Evolutionary conservation across 306 rosid genomes (phyloP).

Genomic region (Lupinus albus): DNA sequence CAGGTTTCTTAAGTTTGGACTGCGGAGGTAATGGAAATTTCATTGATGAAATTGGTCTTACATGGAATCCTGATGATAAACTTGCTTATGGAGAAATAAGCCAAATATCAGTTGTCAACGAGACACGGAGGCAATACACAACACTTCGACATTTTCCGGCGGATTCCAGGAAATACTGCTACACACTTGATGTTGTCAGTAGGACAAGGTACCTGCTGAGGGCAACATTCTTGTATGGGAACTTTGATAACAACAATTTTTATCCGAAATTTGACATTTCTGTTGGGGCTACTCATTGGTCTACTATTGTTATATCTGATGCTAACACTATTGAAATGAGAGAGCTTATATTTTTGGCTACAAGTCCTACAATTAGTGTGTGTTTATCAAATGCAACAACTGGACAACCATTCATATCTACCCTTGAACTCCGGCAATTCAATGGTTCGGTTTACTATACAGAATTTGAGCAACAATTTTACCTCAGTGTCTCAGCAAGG

Average conservation of each 20-base stretch:
- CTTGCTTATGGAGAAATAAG: constrained; percentile 61
- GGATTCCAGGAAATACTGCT: constrained; percentile 90
- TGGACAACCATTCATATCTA: constrained; percentile 91
- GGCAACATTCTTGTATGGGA: constrained; percentile 89
- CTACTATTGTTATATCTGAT: constrained; percentile 88
- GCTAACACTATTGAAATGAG: constrained; percentile 59
- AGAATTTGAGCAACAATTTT: constrained; percentile 59
- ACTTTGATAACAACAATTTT: constrained; percentile 82
- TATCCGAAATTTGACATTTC: constrained; percentile 94
- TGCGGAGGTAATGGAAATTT: constrained; percentile 80
- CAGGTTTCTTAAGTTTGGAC: constrained; percentile 92
- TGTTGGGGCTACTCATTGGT: constrained; percentile 91
- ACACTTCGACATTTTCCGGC: constrained; percentile 83
- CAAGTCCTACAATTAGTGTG: constrained; percentile 71
- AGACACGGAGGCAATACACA: constrained; percentile 71
- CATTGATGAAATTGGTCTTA: constrained; percentile 78
- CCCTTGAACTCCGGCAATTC: constrained; percentile 96
- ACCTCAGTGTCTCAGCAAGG: constrained; percentile 97
- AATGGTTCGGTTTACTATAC: constrained; percentile 84
- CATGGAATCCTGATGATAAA: constrained; percentile 73
- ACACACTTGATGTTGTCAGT: constrained; percentile 68
- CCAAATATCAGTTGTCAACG: constrained; percentile 63
- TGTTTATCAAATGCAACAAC: constrained; percentile 98
- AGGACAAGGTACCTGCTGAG: constrained; percentile 89
- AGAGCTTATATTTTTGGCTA: constrained; percentile 88